Percentiles rank a stretch among this genome's conserved stretches.
These are phyloP conservation scores for Lasiosphaeriaceae sp. DNA, from an alignment of 495 filamentous ascomycete species.

Conservation along the genomic window DNA sequence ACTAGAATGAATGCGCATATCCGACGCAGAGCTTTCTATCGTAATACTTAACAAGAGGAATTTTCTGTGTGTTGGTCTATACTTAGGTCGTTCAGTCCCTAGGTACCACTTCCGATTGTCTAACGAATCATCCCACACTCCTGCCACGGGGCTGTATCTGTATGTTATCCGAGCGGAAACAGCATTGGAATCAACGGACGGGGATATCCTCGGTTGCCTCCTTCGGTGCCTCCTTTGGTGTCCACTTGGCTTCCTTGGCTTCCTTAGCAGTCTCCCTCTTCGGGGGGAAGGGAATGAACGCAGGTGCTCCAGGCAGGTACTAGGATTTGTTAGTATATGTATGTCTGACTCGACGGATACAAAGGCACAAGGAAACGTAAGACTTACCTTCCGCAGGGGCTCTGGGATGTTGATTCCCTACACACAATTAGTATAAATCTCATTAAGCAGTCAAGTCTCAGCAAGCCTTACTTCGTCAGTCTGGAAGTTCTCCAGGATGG, in stretches of 20 bases:
- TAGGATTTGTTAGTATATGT: slow-evolving; percentile 24
- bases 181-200: slow-evolving; percentile 13
- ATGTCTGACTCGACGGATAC: too few species aligned
- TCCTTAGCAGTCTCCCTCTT: slow-evolving; percentile 14
- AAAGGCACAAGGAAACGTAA: background rate
- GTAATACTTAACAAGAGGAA: too few species aligned
- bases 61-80: too few species aligned
- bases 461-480: slow-evolving; percentile 63
- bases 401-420: slow-evolving; percentile 83
- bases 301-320: slow-evolving; percentile 85
- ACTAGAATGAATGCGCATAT: too few species aligned
- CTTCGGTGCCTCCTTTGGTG: slow-evolving; percentile 28
- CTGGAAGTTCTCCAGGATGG: slow-evolving; percentile 95
- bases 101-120: background rate
- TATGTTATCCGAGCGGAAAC: background rate
- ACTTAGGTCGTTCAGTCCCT: too few species aligned
- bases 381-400: slow-evolving; percentile 59
- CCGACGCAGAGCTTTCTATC: too few species aligned
- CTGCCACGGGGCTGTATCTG: background rate
- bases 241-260: slow-evolving; percentile 7
- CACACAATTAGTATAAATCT: background rate
- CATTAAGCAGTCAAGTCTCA: background rate
- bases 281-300: slow-evolving; percentile 73
- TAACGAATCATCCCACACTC: background rate
- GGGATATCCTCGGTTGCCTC: slow-evolving; percentile 35